Evolutionary conservation across 2,329 filamentous ascomycete genomes (phyloP), one percentile per base, ranked within the genome.

Genomic region (Uncinocarpus reesii): DNA sequence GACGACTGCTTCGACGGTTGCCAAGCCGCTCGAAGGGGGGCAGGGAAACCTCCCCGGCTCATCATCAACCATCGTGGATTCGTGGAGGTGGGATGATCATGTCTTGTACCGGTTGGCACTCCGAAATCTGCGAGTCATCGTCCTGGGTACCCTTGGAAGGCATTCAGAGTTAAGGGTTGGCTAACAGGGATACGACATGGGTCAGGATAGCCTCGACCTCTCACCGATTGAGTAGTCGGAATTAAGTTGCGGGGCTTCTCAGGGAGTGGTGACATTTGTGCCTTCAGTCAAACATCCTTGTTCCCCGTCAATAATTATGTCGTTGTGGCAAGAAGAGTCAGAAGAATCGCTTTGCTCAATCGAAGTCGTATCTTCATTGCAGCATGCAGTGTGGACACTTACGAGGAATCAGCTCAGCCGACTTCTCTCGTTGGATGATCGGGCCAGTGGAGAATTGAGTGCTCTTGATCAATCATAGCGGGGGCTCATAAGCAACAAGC

Each of bases 51-150:
- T 18, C 24, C 10, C 38, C 23, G 24, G 24, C 29, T 18, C 16
- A 32, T 42, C 38, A 42, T 32, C 26, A 42, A n/a, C n/a, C n/a
- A n/a, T n/a, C n/a, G n/a, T n/a, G n/a, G n/a, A n/a, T n/a, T 18
- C 15, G 28, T 31, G 40, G 40, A 31, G 40, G n/a, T n/a, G 32
- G 26, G 40, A 10, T 37, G 42, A 45, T 45, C 42, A 45, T 45
- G 42, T 13, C 32, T 37, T n/a, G 20, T 35, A 45, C 34, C 32
- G 42, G 42, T 28, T 37, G 42, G 42, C 24, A 23, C 24, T 40
- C 44, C 36, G 34, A 40, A 36, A 47, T 40, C 44, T 47, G 44
- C 44, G 36, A 47, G 44, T 47, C 44, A 47, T 40, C 44, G 21
- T 32, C 44, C 43, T 11, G 20, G 34, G 15, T 31, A n/a, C 42